Conservation (phyloP, 2,329 filamentous ascomycete species). For the Xylariaceae sp. region DNA sequence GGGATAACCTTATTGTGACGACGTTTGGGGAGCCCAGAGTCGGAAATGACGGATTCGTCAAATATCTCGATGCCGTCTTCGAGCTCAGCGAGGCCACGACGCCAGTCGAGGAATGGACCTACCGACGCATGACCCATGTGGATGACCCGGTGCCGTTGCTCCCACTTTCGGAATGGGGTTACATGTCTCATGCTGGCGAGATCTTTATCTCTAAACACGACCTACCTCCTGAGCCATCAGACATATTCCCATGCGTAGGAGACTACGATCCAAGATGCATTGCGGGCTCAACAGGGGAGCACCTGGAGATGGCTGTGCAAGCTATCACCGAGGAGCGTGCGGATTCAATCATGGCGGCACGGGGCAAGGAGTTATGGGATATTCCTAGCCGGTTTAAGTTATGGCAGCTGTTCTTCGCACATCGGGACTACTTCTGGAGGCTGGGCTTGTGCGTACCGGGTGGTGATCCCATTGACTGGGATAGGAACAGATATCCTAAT, state of each 20-base stretch:
- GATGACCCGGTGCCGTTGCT: constrained; percentile 89
- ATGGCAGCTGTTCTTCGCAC: constrained; percentile 93
- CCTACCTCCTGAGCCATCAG: constrained; percentile 67
- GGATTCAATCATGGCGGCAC: constrained; percentile 28
- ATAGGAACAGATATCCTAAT: constrained; percentile 51
- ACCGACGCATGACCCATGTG: constrained; percentile 81
- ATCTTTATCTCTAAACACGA: constrained; percentile 77
- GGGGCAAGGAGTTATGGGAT: constrained; percentile 54
- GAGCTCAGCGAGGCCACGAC: constrained; percentile 40
- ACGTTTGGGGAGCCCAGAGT: constrained; percentile 88
- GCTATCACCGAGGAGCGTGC: constrained; percentile 27
- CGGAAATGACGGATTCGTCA: constrained; percentile 59
- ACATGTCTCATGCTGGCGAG: constrained; percentile 81
- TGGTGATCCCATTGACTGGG: constrained; percentile 72
- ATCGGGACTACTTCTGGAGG: constrained; percentile 96
- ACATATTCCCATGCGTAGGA: constrained; percentile 74
- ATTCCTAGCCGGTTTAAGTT: constrained; percentile 67
- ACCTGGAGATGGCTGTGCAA: constrained; percentile 26
- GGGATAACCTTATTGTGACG: constrained; percentile 74
- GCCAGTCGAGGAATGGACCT: constrained; percentile 46
- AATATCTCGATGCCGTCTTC: constrained; percentile 59
- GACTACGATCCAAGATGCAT: constrained; percentile 74
- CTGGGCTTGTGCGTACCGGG: constrained; percentile 87
- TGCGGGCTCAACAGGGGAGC: constrained; percentile 54
- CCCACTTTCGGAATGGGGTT: constrained; percentile 87